phyloP scores from a whole-genome alignment of 2,329 filamentous ascomycete genomes.

The Chalara sp. region DNA sequence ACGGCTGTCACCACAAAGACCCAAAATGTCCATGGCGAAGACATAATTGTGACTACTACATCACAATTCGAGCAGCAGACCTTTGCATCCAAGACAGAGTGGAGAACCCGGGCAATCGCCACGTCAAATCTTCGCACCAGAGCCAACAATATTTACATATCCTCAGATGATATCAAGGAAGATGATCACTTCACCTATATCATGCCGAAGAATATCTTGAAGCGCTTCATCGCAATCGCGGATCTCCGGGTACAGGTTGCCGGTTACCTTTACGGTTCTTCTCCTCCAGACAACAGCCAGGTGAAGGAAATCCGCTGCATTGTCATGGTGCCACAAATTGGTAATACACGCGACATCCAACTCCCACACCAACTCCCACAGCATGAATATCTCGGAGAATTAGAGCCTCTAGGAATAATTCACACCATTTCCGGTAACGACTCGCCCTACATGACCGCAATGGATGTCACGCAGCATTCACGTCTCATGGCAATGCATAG shows the following conservation, averaged over 20 bases:
- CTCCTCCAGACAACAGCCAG: slow-evolving; percentile 88
- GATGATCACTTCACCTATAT: slow-evolving; percentile 90
- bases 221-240: slow-evolving; percentile 95
- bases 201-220: slow-evolving; percentile 98
- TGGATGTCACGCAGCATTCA: slow-evolving; percentile 90
- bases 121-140: slow-evolving; percentile 91
- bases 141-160: slow-evolving; percentile 98
- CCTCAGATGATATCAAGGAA: slow-evolving; percentile 85
- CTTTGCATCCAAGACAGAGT: slow-evolving; percentile 97
- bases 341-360: slow-evolving; percentile 85
- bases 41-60: slow-evolving; percentile 96
- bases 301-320: slow-evolving; percentile 97
- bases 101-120: slow-evolving; percentile 93
- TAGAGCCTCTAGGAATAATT: slow-evolving; percentile 91
- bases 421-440: slow-evolving; percentile 95
- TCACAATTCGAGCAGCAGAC: slow-evolving; percentile 97
- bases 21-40: slow-evolving; percentile 92
- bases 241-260: slow-evolving; percentile 95
- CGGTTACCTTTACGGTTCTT: slow-evolving; percentile 89
- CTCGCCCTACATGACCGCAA: slow-evolving; percentile 90
- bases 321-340: slow-evolving; percentile 95
- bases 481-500: slow-evolving; percentile 79
- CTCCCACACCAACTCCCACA: slow-evolving; percentile 84
- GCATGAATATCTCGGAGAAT: slow-evolving; percentile 77
- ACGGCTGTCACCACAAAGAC: slow-evolving; percentile 98